Evolutionary conservation across 2,329 filamentous ascomycete genomes (phyloP).

Genomic region (Aspergillus carbonarius): DNA sequence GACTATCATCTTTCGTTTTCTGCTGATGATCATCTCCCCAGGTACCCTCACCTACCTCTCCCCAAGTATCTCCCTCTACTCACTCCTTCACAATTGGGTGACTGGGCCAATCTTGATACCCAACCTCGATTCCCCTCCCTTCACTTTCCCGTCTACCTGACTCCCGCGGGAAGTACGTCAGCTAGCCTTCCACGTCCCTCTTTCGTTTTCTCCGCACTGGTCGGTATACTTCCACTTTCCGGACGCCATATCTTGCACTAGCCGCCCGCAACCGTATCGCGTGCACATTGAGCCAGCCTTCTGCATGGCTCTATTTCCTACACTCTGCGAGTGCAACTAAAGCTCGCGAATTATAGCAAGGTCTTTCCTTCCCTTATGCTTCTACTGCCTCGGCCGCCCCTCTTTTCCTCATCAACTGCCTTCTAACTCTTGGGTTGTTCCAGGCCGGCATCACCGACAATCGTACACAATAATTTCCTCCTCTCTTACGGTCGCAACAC

Average conservation of each 20-base stretch:
- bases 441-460: constrained; percentile 9
- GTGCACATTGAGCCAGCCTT: constrained; percentile 21
- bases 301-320: constrained; percentile 31
- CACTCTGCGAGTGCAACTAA: constrained; percentile 22
- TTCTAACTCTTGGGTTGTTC: constrained; percentile 10
- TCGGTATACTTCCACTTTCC: constrained; percentile 12
- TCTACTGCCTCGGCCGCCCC: constrained; percentile 1
- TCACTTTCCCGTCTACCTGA: constrained; percentile 1
- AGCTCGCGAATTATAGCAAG: constrained; percentile 20
- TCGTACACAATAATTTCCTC: neutral
- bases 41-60: constrained; percentile 6
- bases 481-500: constrained; percentile 8
- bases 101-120: constrained; percentile 11
- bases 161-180: neutral
- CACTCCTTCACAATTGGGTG: constrained; percentile 13
- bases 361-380: constrained; percentile 12
- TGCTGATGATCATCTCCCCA: constrained; percentile 4
- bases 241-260: neutral
- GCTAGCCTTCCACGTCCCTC: constrained; percentile 1
- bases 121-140: constrained; percentile 7
- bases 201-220: constrained; percentile 8
- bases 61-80: constrained; percentile 5
- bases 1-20: neutral
- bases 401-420: neutral
- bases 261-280: constrained; percentile 28